Evolutionary conservation across 805 yeast species (phyloP).

Genomic region (Isabelozyma pseudorhagii): DNA sequence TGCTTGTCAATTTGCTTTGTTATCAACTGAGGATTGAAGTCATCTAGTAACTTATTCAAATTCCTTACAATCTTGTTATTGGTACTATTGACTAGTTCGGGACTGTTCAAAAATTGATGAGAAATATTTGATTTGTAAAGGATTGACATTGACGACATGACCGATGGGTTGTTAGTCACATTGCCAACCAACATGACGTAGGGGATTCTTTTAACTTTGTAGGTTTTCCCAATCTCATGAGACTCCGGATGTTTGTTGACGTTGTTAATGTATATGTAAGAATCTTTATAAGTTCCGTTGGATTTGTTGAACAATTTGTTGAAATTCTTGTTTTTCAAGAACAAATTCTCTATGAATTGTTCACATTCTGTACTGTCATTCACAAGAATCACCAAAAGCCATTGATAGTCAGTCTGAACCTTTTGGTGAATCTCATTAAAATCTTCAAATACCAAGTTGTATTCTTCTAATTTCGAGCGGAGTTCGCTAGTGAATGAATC

Average conservation of each 20-base stretch:
- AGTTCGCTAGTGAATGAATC: background rate
- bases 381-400: slow-evolving; percentile 32
- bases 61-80: slow-evolving; percentile 22
- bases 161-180: slow-evolving; percentile 30
- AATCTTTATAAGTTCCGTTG: slow-evolving; percentile 25
- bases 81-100: slow-evolving; percentile 14
- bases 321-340: slow-evolving; percentile 14
- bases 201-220: slow-evolving; percentile 27
- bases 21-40: slow-evolving; percentile 38
- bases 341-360: slow-evolving; percentile 13
- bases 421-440: slow-evolving; percentile 29
- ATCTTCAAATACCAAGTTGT: slow-evolving; percentile 9
- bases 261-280: slow-evolving; percentile 27
- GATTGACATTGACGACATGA: slow-evolving; percentile 38
- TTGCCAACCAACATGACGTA: slow-evolving; percentile 37
- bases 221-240: slow-evolving; percentile 32
- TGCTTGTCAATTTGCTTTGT: slow-evolving; percentile 35
- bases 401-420: slow-evolving; percentile 24
- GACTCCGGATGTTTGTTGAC: slow-evolving; percentile 33
- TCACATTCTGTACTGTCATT: slow-evolving; percentile 20
- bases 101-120: slow-evolving; percentile 3
- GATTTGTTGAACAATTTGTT: slow-evolving; percentile 22
- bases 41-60: slow-evolving; percentile 20
- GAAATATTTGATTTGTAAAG: slow-evolving; percentile 28
- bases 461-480: background rate